Conservation (phyloP, 352 stramenopile species). For the Phytopythium helicoides region DNA sequence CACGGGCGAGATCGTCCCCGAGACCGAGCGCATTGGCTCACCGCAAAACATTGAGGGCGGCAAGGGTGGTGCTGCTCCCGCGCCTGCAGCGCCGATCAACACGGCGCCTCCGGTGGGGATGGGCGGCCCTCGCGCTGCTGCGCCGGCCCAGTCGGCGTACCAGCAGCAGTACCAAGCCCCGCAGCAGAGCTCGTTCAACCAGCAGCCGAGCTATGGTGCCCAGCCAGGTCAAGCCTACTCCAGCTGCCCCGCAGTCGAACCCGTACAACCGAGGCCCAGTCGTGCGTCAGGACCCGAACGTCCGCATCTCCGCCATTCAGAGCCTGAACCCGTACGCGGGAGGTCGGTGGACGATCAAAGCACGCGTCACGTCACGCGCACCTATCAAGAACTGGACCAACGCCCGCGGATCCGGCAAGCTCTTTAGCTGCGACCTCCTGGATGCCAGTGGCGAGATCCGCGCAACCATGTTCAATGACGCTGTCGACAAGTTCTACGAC, state of each 20-base stretch:
- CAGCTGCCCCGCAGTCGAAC: slow-evolving; percentile 20
- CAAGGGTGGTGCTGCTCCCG: slow-evolving; percentile 28
- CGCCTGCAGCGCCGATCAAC: slow-evolving; percentile 17
- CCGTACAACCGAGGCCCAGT: slow-evolving; percentile 77
- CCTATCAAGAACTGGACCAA: slow-evolving; percentile 97
- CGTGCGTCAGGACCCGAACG: slow-evolving; percentile 77
- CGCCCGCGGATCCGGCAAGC: slow-evolving; percentile 92
- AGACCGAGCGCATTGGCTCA: slow-evolving; percentile 69
- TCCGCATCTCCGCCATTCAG: slow-evolving; percentile 80
- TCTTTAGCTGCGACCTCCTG: slow-evolving; percentile 96
- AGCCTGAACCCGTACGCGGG: slow-evolving; percentile 95
- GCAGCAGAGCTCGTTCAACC: slow-evolving; percentile 34
- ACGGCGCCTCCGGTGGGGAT: slow-evolving; percentile 11
- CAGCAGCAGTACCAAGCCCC: slow-evolving; percentile 14
- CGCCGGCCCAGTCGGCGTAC: slow-evolving; percentile 31
- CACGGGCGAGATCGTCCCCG: slow-evolving; percentile 74
- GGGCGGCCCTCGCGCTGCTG: slow-evolving; percentile 6
- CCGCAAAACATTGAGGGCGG: slow-evolving; percentile 74
- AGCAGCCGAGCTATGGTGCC: slow-evolving; percentile 20
- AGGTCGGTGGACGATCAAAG: slow-evolving; percentile 95
- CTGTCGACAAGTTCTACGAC: slow-evolving; percentile 96
- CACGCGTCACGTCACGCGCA: slow-evolving; percentile 91
- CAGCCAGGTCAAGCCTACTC: slow-evolving; percentile 20
- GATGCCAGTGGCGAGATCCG: slow-evolving; percentile 96
- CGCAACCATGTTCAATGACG: slow-evolving; percentile 99